Evolutionary conservation across 1,139 yeast genomes (phyloP).

Genomic region (Blastobotrys illinoisensis): DNA sequence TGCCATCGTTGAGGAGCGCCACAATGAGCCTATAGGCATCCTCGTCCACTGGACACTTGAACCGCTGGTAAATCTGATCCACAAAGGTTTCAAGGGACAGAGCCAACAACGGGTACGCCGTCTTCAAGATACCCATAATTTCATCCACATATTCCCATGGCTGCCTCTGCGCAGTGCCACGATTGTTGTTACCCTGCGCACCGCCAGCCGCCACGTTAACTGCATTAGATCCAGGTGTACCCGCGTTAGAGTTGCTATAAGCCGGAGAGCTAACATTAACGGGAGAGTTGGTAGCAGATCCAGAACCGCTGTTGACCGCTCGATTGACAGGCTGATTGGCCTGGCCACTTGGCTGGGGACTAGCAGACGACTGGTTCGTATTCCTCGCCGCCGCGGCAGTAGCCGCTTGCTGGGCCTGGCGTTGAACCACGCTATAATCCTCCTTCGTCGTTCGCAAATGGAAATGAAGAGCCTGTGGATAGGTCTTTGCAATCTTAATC

Average conservation of each 20-base stretch:
- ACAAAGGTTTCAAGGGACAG: conserved; percentile 90
- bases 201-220: conserved; percentile 3
- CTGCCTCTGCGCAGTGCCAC: conserved; percentile 40
- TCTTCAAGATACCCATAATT: conserved; percentile 88
- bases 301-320: conserved; percentile 11
- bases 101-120: conserved; percentile 92
- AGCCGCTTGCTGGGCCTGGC: conserved; percentile 64
- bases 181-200: conserved; percentile 18
- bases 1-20: conserved; percentile 89
- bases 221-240: conserved; percentile 3
- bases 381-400: conserved; percentile 16
- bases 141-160: conserved; percentile 97
- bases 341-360: background rate
- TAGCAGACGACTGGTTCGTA: conserved; percentile 3
- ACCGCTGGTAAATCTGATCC: conserved; percentile 90
- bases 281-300: conserved; percentile 11
- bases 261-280: conserved; percentile 11
- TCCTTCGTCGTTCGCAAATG: conserved; percentile 93
- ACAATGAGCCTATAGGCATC: conserved; percentile 92
- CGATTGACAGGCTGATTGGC: conserved; percentile 14
- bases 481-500: conserved; percentile 88
- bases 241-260: conserved; percentile 5
- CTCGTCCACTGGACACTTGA: conserved; percentile 92
- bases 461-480: conserved; percentile 96
- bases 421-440: conserved; percentile 81